Percentiles rank a stretch among this genome's conserved stretches.
Evolutionary conservation across 495 filamentous ascomycete genomes (phyloP).

Genomic region (Penicillium ochrochloron): DNA sequence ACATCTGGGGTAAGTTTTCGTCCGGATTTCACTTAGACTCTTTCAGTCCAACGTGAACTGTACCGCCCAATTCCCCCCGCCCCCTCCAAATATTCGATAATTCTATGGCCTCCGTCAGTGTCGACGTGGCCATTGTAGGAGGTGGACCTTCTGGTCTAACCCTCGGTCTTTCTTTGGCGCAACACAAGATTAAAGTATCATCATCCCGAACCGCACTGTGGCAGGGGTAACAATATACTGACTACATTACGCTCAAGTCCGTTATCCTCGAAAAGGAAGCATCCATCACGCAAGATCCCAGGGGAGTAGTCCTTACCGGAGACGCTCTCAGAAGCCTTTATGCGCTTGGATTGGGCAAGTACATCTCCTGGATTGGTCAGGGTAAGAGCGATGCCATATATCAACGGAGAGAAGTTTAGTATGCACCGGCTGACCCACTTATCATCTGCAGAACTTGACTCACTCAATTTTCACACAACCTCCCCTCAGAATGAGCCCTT

Average conservation of each 20-base stretch:
- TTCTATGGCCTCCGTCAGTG: background rate
- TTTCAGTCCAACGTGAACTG: background rate
- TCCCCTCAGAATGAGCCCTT: slow-evolving; percentile 17
- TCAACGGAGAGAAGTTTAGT: background rate
- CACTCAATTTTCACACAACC: slow-evolving; percentile 19
- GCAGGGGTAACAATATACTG: background rate
- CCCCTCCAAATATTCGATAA: background rate
- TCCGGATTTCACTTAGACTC: background rate
- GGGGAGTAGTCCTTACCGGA: slow-evolving; percentile 47
- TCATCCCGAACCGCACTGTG: slow-evolving; percentile 15
- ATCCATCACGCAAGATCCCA: slow-evolving; percentile 46
- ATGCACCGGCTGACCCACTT: background rate
- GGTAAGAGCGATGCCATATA: slow-evolving; percentile 10
- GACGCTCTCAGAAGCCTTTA: slow-evolving; percentile 48
- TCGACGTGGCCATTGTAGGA: slow-evolving; percentile 41
- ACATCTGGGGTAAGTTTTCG: background rate
- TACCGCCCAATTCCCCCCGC: background rate
- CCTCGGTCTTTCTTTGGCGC: slow-evolving; percentile 37
- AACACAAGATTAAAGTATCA: slow-evolving; percentile 29
- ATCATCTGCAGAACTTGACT: slow-evolving; percentile 15
- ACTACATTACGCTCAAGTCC: background rate
- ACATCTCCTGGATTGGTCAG: slow-evolving; percentile 26
- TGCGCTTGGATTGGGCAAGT: slow-evolving; percentile 41
- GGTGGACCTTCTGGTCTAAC: slow-evolving; percentile 43
- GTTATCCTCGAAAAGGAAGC: slow-evolving; percentile 45